Evolutionary conservation across 2,329 filamentous ascomycete species (phyloP).

Genomic region (Ceratocystis harringtonii): DNA sequence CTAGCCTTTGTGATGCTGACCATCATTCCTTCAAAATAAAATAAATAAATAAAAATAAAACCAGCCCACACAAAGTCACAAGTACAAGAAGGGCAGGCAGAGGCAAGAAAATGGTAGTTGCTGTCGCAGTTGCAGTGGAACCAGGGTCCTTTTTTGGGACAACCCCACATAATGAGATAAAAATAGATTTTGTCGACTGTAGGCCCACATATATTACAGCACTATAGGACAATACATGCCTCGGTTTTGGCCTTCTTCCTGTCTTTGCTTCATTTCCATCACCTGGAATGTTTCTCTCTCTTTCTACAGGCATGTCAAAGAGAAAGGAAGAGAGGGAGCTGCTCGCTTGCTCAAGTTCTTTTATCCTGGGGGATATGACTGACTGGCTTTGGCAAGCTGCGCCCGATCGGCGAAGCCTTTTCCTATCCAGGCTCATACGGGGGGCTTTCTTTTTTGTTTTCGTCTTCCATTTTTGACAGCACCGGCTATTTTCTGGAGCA

Average conservation of each 20-base stretch:
- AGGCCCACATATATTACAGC: background rate
- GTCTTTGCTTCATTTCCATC: background rate
- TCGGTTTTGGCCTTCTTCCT: background rate
- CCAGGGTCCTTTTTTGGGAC: background rate
- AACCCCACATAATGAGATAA: background rate
- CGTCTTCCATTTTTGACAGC: background rate
- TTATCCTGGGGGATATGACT: background rate
- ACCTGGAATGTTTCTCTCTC: background rate
- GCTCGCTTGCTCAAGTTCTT: background rate
- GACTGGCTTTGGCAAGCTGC: background rate
- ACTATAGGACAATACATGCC: background rate
- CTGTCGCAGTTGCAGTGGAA: background rate
- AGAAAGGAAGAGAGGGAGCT: background rate
- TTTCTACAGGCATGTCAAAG: background rate
- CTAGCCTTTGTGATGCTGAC: background rate
- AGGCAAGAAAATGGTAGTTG: background rate
- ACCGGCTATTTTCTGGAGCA: no score
- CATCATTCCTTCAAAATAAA: background rate
- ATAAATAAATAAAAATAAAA: background rate
- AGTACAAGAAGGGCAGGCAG: background rate
- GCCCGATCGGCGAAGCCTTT: background rate
- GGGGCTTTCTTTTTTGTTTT: background rate
- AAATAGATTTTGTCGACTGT: conserved; percentile 6
- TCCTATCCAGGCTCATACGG: background rate
- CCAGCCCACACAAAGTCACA: background rate